These are phyloP conservation scores for Postia placenta DNA, from an alignment of 768 basidiomycete genomes.

Conservation along the genomic window DNA sequence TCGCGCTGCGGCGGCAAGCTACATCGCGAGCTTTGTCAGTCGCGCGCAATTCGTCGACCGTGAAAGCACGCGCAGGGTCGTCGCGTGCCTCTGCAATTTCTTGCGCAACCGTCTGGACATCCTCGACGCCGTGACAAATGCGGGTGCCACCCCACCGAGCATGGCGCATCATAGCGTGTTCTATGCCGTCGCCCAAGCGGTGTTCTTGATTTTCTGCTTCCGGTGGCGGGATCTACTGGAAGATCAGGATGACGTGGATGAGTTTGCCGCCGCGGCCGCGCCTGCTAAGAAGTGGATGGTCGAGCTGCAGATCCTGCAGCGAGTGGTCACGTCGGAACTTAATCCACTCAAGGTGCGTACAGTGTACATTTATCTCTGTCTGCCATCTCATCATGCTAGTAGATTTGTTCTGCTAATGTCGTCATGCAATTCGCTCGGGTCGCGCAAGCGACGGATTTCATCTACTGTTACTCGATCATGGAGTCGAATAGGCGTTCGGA, in stretches of 20 bases:
- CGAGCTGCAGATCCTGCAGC: constrained; percentile 71
- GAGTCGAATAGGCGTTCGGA: constrained; percentile 79
- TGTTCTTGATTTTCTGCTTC: constrained; percentile 97
- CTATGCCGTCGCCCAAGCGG: constrained; percentile 87
- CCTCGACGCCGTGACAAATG: constrained; percentile 46
- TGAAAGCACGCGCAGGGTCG: constrained; percentile 64
- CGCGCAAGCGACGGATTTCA: constrained; percentile 83
- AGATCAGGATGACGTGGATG: constrained; percentile 51
- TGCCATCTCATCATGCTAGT: background rate
- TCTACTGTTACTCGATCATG: constrained; percentile 91
- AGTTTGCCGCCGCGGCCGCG: constrained; percentile 14
- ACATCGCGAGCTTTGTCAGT: constrained; percentile 88
- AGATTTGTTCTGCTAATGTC: constrained; percentile 89
- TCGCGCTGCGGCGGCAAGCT: constrained; percentile 88
- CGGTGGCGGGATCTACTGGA: constrained; percentile 85
- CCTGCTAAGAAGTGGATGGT: constrained; percentile 74
- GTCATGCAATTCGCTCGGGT: constrained; percentile 92
- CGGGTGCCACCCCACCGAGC: constrained; percentile 26
- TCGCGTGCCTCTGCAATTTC: constrained; percentile 83
- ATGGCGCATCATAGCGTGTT: constrained; percentile 63
- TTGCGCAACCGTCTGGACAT: constrained; percentile 70
- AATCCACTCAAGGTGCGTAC: constrained; percentile 94
- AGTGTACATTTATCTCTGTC: constrained; percentile 31
- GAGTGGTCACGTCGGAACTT: constrained; percentile 71
- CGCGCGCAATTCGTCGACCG: constrained; percentile 83